phyloP scores from a whole-genome alignment of 2,329 filamentous ascomycete species.

The Rutstroemia sydowiana region DNA sequence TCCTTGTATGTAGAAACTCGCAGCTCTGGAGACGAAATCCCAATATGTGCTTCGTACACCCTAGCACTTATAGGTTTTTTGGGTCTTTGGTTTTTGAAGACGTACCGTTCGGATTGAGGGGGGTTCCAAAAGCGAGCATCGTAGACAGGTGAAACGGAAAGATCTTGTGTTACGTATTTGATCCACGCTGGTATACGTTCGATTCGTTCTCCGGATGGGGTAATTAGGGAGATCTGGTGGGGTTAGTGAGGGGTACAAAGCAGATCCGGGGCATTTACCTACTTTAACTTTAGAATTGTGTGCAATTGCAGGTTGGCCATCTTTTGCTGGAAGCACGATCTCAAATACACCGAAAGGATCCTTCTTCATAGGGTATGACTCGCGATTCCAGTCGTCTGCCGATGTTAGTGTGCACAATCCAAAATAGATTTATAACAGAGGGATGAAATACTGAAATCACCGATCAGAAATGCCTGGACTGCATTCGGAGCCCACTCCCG shows the following conservation, averaged over 20 bases:
- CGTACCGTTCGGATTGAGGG: conserved; percentile 65
- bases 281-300: conserved; percentile 98
- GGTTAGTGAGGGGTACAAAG: conserved; percentile 13
- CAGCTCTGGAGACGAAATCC: conserved; percentile 87
- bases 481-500: conserved; percentile 96
- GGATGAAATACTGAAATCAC: conserved; percentile 74
- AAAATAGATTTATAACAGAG: conserved; percentile 10
- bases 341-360: conserved; percentile 82
- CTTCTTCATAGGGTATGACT: conserved; percentile 80
- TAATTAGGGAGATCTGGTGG: conserved; percentile 69
- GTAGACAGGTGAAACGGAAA: conserved; percentile 82
- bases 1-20: conserved; percentile 93
- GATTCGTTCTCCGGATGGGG: conserved; percentile 70
- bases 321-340: conserved; percentile 63
- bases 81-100: conserved; percentile 76
- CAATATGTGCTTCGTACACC: conserved; percentile 98
- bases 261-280: conserved; percentile 3
- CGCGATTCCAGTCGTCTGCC: conserved; percentile 76
- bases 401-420: conserved; percentile 16
- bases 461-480: conserved; percentile 73
- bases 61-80: conserved; percentile 79
- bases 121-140: conserved; percentile 98
- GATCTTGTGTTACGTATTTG: conserved; percentile 90
- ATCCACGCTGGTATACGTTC: conserved; percentile 96
- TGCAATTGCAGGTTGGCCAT: conserved; percentile 71